Evolutionary conservation across 805 yeast species (phyloP).

Genomic region (Lipomyces yamadae): DNA sequence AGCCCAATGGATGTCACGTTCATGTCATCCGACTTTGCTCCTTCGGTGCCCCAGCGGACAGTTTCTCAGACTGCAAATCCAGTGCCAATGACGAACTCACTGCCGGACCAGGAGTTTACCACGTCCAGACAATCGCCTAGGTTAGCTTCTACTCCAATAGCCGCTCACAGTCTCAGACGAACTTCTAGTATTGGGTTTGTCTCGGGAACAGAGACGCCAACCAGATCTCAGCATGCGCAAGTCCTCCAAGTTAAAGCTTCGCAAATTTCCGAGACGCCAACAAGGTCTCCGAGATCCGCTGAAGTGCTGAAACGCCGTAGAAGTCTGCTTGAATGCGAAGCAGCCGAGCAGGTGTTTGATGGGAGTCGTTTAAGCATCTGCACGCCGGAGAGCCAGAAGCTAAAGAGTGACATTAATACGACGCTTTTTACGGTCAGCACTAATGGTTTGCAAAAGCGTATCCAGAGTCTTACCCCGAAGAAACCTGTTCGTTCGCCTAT

Average conservation of each 20-base stretch:
- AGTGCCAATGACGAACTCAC: neutral
- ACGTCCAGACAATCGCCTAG: neutral
- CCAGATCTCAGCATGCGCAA: neutral
- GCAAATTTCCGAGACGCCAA: neutral
- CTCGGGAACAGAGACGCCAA: slow-evolving; percentile 5
- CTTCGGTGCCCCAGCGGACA: neutral
- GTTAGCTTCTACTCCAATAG: neutral
- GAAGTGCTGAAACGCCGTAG: slow-evolving; percentile 15
- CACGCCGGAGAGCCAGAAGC: slow-evolving; percentile 32
- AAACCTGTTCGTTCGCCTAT: slow-evolving; percentile 28
- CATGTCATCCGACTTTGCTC: neutral
- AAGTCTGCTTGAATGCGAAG: slow-evolving; percentile 26
- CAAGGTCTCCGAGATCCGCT: slow-evolving; percentile 22
- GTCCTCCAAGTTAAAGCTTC: neutral
- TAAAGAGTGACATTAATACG: slow-evolving; percentile 30
- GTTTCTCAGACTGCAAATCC: neutral
- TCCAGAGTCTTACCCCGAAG: slow-evolving; percentile 35
- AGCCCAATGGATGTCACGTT: slow-evolving; percentile 14
- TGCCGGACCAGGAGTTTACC: neutral
- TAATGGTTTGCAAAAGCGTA: slow-evolving; percentile 30
- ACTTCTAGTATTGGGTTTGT: neutral
- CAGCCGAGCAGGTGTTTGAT: slow-evolving; percentile 12
- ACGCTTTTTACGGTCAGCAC: slow-evolving; percentile 26
- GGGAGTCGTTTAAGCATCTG: slow-evolving; percentile 29
- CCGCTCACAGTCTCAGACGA: neutral